Evolutionary conservation across 108 stramenopile species (phyloP).

Genomic region (Nitzschia sp.): DNA sequence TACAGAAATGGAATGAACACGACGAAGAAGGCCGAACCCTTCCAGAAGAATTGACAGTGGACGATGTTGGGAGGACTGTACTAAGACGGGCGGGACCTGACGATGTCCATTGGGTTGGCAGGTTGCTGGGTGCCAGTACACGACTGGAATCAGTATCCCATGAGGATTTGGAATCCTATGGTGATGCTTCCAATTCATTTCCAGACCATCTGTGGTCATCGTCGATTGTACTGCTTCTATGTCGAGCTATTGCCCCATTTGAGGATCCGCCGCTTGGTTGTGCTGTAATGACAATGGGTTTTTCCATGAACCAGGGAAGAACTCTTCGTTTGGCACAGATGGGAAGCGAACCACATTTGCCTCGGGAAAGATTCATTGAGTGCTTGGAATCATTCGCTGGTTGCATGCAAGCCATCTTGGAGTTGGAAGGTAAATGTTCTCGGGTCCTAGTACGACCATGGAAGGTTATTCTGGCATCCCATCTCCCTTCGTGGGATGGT

Average conservation of each 20-base stretch:
- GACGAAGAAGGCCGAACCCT: conserved; percentile 61
- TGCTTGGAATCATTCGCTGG: conserved; percentile 62
- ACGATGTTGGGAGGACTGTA: conserved; percentile 61
- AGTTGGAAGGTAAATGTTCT: not conserved
- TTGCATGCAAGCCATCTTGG: conserved; percentile 50
- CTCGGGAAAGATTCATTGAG: conserved; percentile 70
- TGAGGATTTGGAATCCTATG: conserved; percentile 3
- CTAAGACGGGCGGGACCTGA: conserved; percentile 53
- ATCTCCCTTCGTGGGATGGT: conserved; percentile 5
- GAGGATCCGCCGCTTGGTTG: conserved; percentile 77
- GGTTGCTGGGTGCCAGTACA: conserved; percentile 30
- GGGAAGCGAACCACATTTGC: conserved; percentile 61
- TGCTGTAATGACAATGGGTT: conserved; percentile 62
- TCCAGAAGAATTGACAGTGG: conserved; percentile 42
- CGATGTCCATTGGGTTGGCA: conserved; percentile 49
- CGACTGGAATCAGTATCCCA: not conserved
- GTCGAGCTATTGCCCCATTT: conserved; percentile 57
- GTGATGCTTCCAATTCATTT: not conserved
- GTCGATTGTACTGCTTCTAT: conserved; percentile 60
- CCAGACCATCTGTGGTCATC: conserved; percentile 29
- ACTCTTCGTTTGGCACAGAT: conserved; percentile 49
- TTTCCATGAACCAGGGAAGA: conserved; percentile 47
- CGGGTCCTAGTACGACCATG: no score
- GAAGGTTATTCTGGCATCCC: conserved; percentile 1
- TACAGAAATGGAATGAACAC: conserved; percentile 52